Evolutionary conservation across 108 stramenopile genomes (phyloP).

Genomic region (Nitzschia sp.): DNA sequence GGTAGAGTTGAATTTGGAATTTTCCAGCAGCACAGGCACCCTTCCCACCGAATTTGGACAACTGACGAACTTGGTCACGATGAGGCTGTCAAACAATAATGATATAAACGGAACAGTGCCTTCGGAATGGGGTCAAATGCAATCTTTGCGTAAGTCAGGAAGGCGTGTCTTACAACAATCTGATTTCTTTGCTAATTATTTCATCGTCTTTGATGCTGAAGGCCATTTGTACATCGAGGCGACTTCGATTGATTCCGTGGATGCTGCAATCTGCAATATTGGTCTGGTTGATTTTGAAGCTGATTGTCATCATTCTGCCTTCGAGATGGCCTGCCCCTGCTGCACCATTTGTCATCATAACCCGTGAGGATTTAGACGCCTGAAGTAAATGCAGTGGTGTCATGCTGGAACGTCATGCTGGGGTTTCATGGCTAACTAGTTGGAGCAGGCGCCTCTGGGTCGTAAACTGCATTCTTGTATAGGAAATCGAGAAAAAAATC

Average conservation of each 20-base stretch:
- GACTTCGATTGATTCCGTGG: conserved; percentile 15
- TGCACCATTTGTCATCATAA: conserved; percentile 18
- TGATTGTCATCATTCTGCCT: conserved; percentile 10
- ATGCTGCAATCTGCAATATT: conserved; percentile 17
- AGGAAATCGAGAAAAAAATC: too few relatives aligned
- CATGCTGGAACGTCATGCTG: too few relatives aligned
- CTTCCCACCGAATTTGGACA: conserved; percentile 11
- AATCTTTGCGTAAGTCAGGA: conserved; percentile 17
- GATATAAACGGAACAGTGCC: conserved; percentile 20
- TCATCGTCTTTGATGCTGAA: too few relatives aligned
- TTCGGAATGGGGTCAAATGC: conserved; percentile 11
- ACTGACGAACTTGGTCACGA: background rate
- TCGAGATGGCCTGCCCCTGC: conserved; percentile 20
- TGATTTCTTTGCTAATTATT: too few relatives aligned
- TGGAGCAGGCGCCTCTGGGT: too few relatives aligned
- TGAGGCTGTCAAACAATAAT: conserved; percentile 21
- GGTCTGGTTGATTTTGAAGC: conserved; percentile 2
- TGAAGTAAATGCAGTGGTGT: too few relatives aligned
- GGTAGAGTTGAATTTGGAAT: conserved; percentile 3
- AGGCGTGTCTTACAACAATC: too few relatives aligned
- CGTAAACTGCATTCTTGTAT: too few relatives aligned
- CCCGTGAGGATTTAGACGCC: too few relatives aligned
- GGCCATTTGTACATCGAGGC: conserved; percentile 14
- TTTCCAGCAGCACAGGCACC: background rate
- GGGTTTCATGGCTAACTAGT: too few relatives aligned